Percentiles rank a stretch among this genome's conserved stretches.
Conservation (phyloP, 2,329 filamentous ascomycete genomes). For the Xylariaceae sp. region DNA sequence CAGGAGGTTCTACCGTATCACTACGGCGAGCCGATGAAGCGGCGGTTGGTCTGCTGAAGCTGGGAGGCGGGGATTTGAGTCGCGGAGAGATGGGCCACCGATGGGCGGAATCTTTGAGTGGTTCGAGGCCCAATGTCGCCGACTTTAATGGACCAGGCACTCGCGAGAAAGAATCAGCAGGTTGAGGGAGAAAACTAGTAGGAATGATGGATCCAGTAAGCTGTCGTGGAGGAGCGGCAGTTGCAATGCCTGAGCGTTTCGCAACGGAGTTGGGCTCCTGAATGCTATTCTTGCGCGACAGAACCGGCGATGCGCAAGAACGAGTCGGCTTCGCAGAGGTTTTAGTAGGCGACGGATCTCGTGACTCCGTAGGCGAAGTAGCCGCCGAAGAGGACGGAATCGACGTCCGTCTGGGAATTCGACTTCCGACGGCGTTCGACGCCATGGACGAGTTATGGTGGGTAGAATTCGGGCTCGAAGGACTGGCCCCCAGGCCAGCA, state of each 20-base stretch:
- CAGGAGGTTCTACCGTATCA: conserved; percentile 47
- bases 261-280: conserved; percentile 61
- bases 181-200: conserved; percentile 51
- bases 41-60: conserved; percentile 38
- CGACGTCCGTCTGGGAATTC: conserved; percentile 33
- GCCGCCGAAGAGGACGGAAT: conserved; percentile 31
- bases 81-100: conserved; percentile 75
- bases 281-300: conserved; percentile 60
- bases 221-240: conserved; percentile 55
- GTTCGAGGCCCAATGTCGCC: conserved; percentile 42
- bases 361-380: conserved; percentile 30
- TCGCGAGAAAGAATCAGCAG: conserved; percentile 57
- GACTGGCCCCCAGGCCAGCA: conserved; percentile 31
- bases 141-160: conserved; percentile 61
- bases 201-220: conserved; percentile 65
- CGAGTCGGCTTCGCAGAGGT: conserved; percentile 25
- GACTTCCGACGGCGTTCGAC: conserved; percentile 31
- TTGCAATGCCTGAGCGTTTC: conserved; percentile 47
- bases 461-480: conserved; percentile 31
- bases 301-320: conserved; percentile 34
- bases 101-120: conserved; percentile 47
- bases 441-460: conserved; percentile 32
- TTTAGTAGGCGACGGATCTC: conserved; percentile 29
- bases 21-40: conserved; percentile 35
- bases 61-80: conserved; percentile 70